phyloP scores from a whole-genome alignment of 176 grass and related monocot genomes.

The Juncus effusus region DNA sequence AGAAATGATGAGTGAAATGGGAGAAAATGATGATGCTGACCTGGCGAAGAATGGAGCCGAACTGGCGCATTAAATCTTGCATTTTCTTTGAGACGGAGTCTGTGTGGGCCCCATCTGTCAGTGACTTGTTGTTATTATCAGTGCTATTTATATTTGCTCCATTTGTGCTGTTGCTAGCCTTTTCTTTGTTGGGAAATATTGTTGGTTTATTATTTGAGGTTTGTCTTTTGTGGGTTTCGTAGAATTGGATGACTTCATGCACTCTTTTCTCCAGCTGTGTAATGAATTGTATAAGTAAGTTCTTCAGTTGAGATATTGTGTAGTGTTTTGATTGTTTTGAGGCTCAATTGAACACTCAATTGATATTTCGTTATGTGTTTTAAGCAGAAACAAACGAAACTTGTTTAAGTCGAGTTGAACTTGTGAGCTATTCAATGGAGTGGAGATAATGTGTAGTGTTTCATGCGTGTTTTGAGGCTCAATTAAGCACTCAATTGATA shows the following conservation, averaged over 20 bases:
- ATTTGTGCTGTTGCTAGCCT: slow-evolving; percentile 13
- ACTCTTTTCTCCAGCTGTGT: slow-evolving; percentile 18
- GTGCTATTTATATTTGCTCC: slow-evolving; percentile 7
- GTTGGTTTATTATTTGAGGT: background rate
- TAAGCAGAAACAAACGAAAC: too few relatives aligned
- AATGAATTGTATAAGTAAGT: too few relatives aligned
- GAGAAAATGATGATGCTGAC: slow-evolving; percentile 3
- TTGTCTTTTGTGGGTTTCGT: slow-evolving; percentile 20
- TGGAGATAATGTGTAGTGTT: too few relatives aligned
- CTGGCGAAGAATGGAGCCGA: slow-evolving; percentile 58
- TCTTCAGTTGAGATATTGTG: too few relatives aligned
- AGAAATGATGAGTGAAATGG: background rate
- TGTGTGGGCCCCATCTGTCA: slow-evolving; percentile 15
- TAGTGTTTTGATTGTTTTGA: too few relatives aligned
- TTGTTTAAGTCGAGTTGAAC: too few relatives aligned
- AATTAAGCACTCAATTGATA: too few relatives aligned
- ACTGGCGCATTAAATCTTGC: slow-evolving; percentile 68
- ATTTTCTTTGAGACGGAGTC: slow-evolving; percentile 44
- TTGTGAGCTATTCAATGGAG: too few relatives aligned
- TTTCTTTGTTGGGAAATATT: slow-evolving; percentile 5
- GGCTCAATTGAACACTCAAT: too few relatives aligned
- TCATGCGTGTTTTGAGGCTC: too few relatives aligned
- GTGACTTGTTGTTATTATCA: slow-evolving; percentile 14
- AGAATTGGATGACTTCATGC: slow-evolving; percentile 26
- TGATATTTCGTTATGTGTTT: too few relatives aligned